Base-by-base conservation (phyloP, 1,284 basidiomycete species). In the Ustilago curta region DNA sequence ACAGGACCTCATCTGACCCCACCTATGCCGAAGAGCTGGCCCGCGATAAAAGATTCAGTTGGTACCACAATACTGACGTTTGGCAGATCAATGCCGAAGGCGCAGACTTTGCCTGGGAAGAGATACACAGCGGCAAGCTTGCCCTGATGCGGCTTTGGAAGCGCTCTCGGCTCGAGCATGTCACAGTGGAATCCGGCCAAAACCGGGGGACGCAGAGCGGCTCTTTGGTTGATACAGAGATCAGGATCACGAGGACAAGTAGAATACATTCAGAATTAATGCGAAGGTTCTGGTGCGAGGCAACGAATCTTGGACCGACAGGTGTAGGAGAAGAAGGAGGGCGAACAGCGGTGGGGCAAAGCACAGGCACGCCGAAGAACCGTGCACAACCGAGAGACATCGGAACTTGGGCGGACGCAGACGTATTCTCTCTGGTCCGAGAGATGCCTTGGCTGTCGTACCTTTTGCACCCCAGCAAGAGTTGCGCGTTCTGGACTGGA, bases 351-450 rank as follows among this genome's bases (percentile, higher is more conserved):
- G 7, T 7, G 8, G 16, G 35, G 3, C 35, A 37, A 37, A 14
- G 14, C 14, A 12, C 14, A 16, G 35, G 16, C 12, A 37, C 35
- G 35, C 35, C 11, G 14, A 14, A 16, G 35, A 37, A 3, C 35
- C 16, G 3, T 37, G 14, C 35, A 37, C 35, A 32, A 8, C 2
- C 45, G 12, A 29, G 18, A 16, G 51, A 53, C n/a, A 37, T 49
- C 2, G 55, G 45, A 16, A 18, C 3, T 9, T 58, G 55, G 55
- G 55, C 55, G 3, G 55, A 58, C 42, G 21, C 44, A 29, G 55
- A 58, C n/a, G 37, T 58, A 0, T 58, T 58, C n/a, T 27, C 35
- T 2, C n/a, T 58, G 12, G 45, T 40, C 21, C 7, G 29, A 27
- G 8, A 16, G 4, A 29, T 4, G 16, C 55, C 55, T 12, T 31